Base-by-base conservation (phyloP, 1,139 yeast genomes). In the Saccharomyces pastorianus region DNA sequence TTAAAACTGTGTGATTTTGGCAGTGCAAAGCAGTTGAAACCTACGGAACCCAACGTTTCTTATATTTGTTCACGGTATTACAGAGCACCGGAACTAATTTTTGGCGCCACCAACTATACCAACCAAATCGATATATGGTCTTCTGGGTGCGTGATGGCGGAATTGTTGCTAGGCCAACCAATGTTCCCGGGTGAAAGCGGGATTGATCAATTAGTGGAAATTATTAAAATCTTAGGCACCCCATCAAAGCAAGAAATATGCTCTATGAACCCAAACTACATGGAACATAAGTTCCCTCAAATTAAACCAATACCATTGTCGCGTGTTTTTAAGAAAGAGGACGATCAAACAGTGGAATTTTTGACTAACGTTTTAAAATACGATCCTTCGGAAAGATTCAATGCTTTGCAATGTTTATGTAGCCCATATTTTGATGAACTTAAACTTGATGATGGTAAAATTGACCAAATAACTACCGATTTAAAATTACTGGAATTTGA, bases 111-210 rank as follows among this genome's bases (percentile, higher is more conserved):
- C 7, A 87, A 88, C 70, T 88, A 88, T 72, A 89, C 99, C n/a
- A 90, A 97, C 47, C 91, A 91, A 72, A 93, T 93, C 63, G 99
- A 93, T 71, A 84, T 93, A 54, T 93, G 99, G 99, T 88, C 96
- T 20, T 91, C 96, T 11, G 97, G 96, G 23, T 93, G 99, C 74
- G 99, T 93, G 42, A 90, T 93, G 89, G 98, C 98, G 4, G 99
- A 93, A 73, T 76, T 93, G 65, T 82, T 91, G 63, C 79, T 93
- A 55, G 98, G 99, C 8, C 97, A 90, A 70, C 99, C 99, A 5
- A 76, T 93, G 60, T 93, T 93, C 74, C 99, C 99, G 8, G 99
- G 99, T 52, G 98, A 93, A 71, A 85, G 93, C 56, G 98, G 99
- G 50, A 91, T 93, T 59, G 99, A 93, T 72, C 99, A 93, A 72